Evolutionary conservation across 1,139 yeast genomes (phyloP).

Genomic region (Saccharomyces pastorianus): DNA sequence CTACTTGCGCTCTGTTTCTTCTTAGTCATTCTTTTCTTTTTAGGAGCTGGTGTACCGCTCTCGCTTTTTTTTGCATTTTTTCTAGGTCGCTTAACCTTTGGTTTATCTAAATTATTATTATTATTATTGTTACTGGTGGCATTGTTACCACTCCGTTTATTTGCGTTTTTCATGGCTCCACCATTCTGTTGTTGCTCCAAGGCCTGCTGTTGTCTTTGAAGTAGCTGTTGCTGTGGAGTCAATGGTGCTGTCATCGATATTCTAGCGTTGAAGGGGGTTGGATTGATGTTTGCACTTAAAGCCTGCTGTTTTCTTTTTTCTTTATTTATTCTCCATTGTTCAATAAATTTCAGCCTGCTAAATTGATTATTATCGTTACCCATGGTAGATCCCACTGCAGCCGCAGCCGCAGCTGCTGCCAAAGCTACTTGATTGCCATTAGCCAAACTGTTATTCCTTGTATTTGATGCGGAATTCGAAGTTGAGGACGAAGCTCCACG

Average conservation of each 20-base stretch:
- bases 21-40: constrained; percentile 25
- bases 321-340: constrained; percentile 39
- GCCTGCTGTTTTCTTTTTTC: constrained; percentile 38
- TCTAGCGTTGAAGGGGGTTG: constrained; percentile 24
- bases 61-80: constrained; percentile 23
- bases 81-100: constrained; percentile 27
- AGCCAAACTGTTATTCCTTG: neutral
- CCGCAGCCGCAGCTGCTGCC: constrained; percentile 31
- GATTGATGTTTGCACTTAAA: constrained; percentile 16
- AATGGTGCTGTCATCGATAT: constrained; percentile 31
- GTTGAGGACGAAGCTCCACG: neutral
- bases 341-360: constrained; percentile 42
- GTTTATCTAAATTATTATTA: constrained; percentile 15
- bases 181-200: constrained; percentile 12
- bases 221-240: constrained; percentile 27
- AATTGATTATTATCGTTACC: constrained; percentile 39
- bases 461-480: constrained; percentile 1
- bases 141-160: neutral
- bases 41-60: constrained; percentile 17
- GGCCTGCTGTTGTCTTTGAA: constrained; percentile 15
- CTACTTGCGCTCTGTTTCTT: constrained; percentile 26
- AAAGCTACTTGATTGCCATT: constrained; percentile 15
- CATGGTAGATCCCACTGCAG: constrained; percentile 26
- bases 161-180: neutral
- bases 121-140: constrained; percentile 6